A percentile compares a stretch with the other conserved stretches of the same genome.
phyloP scores from a whole-genome alignment of 176 grass and related monocot species.

The Elymus sibiricus region DNA sequence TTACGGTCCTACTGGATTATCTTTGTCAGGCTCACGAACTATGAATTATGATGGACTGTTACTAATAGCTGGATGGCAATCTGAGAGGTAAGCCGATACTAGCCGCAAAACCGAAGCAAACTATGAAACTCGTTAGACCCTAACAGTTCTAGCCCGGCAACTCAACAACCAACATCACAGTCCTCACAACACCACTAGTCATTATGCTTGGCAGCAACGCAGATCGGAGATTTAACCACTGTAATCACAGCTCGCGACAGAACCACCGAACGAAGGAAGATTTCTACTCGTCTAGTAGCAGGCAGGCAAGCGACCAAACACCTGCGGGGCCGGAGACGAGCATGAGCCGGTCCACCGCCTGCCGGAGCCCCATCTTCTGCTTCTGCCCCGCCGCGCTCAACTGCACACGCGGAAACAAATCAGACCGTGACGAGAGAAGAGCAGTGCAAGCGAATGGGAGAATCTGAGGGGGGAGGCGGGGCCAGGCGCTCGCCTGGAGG shows the following conservation, averaged over 20 bases:
- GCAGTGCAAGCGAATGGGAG: not conserved
- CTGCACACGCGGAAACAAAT: conserved; percentile 33
- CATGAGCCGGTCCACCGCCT: conserved; percentile 64
- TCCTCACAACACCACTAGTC: not conserved
- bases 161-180: not conserved
- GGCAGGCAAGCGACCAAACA: conserved; percentile 31
- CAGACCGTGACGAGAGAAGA: conserved; percentile 6
- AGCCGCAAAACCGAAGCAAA: not conserved
- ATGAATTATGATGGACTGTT: not conserved
- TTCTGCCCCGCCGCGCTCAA: conserved; percentile 53
- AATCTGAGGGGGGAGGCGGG: not conserved
- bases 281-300: not conserved
- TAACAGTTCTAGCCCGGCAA: not conserved
- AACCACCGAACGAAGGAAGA: not conserved
- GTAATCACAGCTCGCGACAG: not conserved
- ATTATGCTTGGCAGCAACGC: not conserved
- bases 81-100: not conserved
- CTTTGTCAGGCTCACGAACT: not conserved
- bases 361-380: conserved; percentile 58
- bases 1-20: not conserved
- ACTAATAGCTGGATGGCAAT: not conserved
- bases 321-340: conserved; percentile 56
- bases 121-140: not conserved
- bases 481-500: conserved; percentile 49
- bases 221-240: not conserved